Percentiles rank a stretch among this genome's conserved stretches.
These are phyloP conservation scores for Cladobotryum mycophilum DNA, from an alignment of 2,329 filamentous ascomycete genomes.

Conservation along the genomic window DNA sequence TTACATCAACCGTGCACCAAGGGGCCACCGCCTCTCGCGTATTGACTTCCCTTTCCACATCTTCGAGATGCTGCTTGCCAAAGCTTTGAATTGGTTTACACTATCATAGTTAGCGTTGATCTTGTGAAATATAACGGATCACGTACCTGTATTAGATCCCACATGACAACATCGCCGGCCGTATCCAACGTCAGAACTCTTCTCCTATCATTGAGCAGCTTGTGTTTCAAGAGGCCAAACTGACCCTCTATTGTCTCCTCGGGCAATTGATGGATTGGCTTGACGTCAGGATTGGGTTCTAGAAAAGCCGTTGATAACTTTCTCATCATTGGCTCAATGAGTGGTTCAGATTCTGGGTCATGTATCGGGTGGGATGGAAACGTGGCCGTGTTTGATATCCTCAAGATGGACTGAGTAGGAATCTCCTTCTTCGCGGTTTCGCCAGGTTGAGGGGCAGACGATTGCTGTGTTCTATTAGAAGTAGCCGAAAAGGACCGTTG, in stretches of 20 bases:
- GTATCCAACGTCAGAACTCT: constrained; percentile 89
- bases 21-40: constrained; percentile 84
- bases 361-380: constrained; percentile 56
- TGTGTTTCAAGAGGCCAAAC: constrained; percentile 90
- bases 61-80: constrained; percentile 88
- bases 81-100: constrained; percentile 87
- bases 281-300: constrained; percentile 28
- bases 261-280: constrained; percentile 62
- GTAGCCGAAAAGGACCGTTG: constrained; percentile 41
- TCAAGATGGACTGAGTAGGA: constrained; percentile 68
- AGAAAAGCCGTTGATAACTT: constrained; percentile 27
- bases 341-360: constrained; percentile 50
- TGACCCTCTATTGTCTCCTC: constrained; percentile 88
- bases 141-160: constrained; percentile 79
- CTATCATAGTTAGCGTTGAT: constrained; percentile 35
- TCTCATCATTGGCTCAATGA: constrained; percentile 38
- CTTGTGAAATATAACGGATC: neutral
- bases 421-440: constrained; percentile 55
- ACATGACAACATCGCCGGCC: constrained; percentile 87
- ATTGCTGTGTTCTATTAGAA: constrained; percentile 28
- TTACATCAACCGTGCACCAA: constrained; percentile 93
- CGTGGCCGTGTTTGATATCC: constrained; percentile 75
- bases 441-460: constrained; percentile 28
- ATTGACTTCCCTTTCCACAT: constrained; percentile 81
- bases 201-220: constrained; percentile 82